Evolutionary conservation across 2,329 filamentous ascomycete genomes (phyloP).

Genomic region (Aspergillus phoenicis): DNA sequence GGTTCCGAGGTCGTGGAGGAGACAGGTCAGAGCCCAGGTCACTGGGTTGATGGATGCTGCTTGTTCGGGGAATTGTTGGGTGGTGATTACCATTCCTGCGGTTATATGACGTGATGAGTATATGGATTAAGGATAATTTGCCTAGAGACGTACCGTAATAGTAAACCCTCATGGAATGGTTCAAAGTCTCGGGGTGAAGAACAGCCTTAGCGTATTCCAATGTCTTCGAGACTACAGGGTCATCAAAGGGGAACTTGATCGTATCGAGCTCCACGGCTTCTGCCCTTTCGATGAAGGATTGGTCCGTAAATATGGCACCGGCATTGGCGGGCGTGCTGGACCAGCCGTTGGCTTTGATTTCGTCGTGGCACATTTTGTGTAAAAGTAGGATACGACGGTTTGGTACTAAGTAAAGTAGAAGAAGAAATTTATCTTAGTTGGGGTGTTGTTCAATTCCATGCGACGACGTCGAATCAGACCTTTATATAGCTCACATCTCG

Average conservation of each 20-base stretch:
- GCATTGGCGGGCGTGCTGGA: not conserved
- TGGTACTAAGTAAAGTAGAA: no score
- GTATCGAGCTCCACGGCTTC: not conserved
- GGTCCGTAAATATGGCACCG: not conserved
- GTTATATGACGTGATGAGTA: not conserved
- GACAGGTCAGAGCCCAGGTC: slow-evolving; percentile 64
- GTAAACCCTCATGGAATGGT: slow-evolving; percentile 71
- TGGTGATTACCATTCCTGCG: not conserved
- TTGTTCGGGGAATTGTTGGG: slow-evolving; percentile 44
- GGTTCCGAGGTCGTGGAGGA: slow-evolving; percentile 76
- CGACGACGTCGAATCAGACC: no score
- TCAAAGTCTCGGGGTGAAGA: slow-evolving; percentile 58
- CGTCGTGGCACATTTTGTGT: not conserved
- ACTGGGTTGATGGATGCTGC: slow-evolving; percentile 46
- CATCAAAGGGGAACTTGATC: not conserved
- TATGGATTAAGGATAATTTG: slow-evolving; percentile 27
- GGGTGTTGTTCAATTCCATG: no score
- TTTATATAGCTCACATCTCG: no score
- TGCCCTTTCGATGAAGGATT: not conserved
- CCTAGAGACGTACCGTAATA: slow-evolving; percentile 58
- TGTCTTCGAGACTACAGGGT: not conserved
- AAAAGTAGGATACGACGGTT: not conserved
- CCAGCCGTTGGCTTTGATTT: slow-evolving; percentile 1
- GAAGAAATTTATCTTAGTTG: no score
- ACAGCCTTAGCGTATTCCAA: slow-evolving; percentile 33